Base-by-base conservation (phyloP, 2,329 filamentous ascomycete species). In the Aspergillus sp. region DNA sequence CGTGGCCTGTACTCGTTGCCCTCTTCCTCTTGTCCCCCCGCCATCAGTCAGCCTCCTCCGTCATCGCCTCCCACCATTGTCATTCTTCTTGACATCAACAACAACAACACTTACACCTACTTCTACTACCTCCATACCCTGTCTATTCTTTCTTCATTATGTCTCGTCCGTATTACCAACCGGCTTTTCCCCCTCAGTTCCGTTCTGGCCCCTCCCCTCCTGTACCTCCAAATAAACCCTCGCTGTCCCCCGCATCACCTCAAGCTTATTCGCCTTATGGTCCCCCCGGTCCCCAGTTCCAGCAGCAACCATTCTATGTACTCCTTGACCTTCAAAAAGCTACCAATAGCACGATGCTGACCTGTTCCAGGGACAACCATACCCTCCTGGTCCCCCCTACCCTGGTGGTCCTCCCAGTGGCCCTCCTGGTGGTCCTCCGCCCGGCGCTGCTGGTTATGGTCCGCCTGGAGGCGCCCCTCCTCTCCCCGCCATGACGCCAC, bases 401-500 rank as follows among this genome's bases (percentile, higher is more conserved):
- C 56, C 57, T 28, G 40, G 38, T 29, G 19, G 19, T 27, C 38
- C 38, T 29, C 27, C 19, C 19, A 19, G 19, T 30, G 54, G 49
- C 2, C 59, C 58, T 40, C 32, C 29, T 10, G 29, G 30, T 43
- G 29, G 29, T 19, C 29, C 32, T 29, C 50, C 45, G 32, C 49
- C 40, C 50, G 64, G 63, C 8, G 46, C 57, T 30, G 56, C 61
- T n/a, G 58, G 60, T 6, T 55, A 51, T 44, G 54, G 43, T 7
- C 64, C 62, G 19, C 72, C 67, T 48, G 69, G 45, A 19, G 44
- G 48, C 7, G 55, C 47, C 5, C 52, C 57, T 28, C 59, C 59
- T 32, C 64, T 62, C 28, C 72, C 67, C 48, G 69, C 67, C 7
- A 71, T 19, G 19, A 19, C 67, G 10, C 71, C 73, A n/a, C 71